These are phyloP conservation scores for Pseudopyricularia cyperi DNA, from an alignment of 2,329 filamentous ascomycete genomes.

Conservation along the genomic window DNA sequence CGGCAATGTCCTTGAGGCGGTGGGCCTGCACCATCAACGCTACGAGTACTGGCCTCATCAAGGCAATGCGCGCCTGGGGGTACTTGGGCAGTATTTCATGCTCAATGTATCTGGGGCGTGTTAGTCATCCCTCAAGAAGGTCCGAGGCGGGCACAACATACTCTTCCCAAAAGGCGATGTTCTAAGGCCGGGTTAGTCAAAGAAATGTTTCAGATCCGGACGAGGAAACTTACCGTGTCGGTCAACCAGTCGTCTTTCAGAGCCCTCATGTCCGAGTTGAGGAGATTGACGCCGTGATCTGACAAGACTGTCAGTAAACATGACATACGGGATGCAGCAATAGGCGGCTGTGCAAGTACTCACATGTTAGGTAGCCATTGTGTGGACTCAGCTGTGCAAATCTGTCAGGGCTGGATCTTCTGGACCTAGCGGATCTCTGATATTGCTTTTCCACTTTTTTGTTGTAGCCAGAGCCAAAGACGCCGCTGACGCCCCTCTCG, in stretches of 20 bases:
- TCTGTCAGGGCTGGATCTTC: neutral
- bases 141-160: constrained; percentile 26
- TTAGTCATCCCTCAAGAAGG: neutral
- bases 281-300: constrained; percentile 23
- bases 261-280: constrained; percentile 71
- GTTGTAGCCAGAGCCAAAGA: neutral
- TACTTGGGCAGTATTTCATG: constrained; percentile 72
- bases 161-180: constrained; percentile 97
- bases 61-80: constrained; percentile 72
- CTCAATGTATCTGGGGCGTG: constrained; percentile 56
- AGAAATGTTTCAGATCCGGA: neutral
- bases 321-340: neutral
- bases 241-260: constrained; percentile 92
- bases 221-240: constrained; percentile 59
- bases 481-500: constrained; percentile 1
- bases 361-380: constrained; percentile 7
- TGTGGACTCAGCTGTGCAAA: constrained; percentile 1
- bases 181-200: constrained; percentile 33
- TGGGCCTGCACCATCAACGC: constrained; percentile 49
- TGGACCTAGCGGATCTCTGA: constrained; percentile 3
- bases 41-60: constrained; percentile 89
- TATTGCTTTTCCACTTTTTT: constrained; percentile 1
- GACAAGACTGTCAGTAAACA: constrained; percentile 4
- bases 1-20: constrained; percentile 34
- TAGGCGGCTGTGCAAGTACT: neutral